A percentile compares a stretch with the other conserved stretches of the same genome.
Conservation (phyloP, 495 filamentous ascomycete species). For the Aspergillus incahuasiensis region DNA sequence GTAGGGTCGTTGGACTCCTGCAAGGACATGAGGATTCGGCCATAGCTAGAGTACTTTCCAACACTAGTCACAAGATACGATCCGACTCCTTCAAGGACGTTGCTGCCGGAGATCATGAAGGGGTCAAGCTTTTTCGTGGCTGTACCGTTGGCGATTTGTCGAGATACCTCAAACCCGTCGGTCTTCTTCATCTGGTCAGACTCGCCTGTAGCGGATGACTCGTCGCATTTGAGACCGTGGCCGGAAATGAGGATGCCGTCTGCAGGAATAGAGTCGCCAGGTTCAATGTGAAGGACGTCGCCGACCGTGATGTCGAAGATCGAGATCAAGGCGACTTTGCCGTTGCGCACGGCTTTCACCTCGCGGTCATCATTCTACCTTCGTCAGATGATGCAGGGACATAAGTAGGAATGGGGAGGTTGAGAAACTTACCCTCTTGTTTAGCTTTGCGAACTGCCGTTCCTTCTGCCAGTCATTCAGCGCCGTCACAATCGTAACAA, state of each 20-base stretch:
- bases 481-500: constrained; percentile 71
- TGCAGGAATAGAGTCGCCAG: constrained; percentile 63
- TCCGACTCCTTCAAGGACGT: constrained; percentile 62
- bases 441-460: constrained; percentile 72
- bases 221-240: constrained; percentile 63
- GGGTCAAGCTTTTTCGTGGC: constrained; percentile 57
- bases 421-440: constrained; percentile 54
- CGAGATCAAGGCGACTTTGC: constrained; percentile 65
- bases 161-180: constrained; percentile 53
- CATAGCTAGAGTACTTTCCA: constrained; percentile 59
- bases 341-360: constrained; percentile 73
- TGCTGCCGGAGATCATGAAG: constrained; percentile 59
- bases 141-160: constrained; percentile 50
- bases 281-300: constrained; percentile 68
- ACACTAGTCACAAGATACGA: constrained; percentile 61
- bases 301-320: constrained; percentile 68
- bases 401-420: background rate
- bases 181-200: constrained; percentile 66
- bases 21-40: constrained; percentile 59
- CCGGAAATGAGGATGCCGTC: constrained; percentile 61
- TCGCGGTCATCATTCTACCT: constrained; percentile 68
- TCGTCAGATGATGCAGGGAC: constrained; percentile 10
- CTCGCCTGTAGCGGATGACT: constrained; percentile 66
- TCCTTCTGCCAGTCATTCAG: constrained; percentile 78
- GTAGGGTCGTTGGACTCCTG: constrained; percentile 59